Base-by-base conservation (phyloP, 2,329 filamentous ascomycete species). In the Claviceps sp. region DNA sequence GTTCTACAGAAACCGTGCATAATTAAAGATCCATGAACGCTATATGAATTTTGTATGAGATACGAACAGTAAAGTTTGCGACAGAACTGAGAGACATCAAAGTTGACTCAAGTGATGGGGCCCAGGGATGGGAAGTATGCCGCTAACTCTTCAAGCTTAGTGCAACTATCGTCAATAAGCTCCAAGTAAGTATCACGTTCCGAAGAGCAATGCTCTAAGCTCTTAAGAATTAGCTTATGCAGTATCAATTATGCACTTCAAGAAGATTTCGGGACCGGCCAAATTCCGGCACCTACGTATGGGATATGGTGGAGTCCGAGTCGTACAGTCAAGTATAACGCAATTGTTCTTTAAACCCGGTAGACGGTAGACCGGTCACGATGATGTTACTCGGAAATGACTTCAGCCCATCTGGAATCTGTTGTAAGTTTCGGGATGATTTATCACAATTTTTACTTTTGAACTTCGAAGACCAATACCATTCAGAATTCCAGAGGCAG, bases 221-320 rank as follows among this genome's bases (percentile, higher is more conserved):
- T 26, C 23, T 26, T 7, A 26, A 26, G 26, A 26, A n/a, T 29
- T 5, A 40, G 37, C 22, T 56, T 46, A 50, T 37, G 47, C 17
- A 5, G 40, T 39, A 5, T 40, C 34, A 42, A 43, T 45, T 42
- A 36, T 23, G 49, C 39, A 38, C 26, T 46, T 46, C 45, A 45
- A 51, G 36, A 49, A 46, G 16, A 46, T 38, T 14, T 22, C 49
- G 5, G 49, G 49, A 13, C 34, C 46, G 5, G 72, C 59, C 39
- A 71, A 67, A 26, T 68, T 38, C 73, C 71, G 26, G 74, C 55
- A 55, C 74, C 70, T 46, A 71, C 64, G 34, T 71, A 66, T 43
- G 69, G 66, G 20, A 74, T 57, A 43, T 66, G 67, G 0, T 69
- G 22, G 22, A 70, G 50, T 20, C 20, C 2, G 20, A 63, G 52